Base-by-base conservation (phyloP, 2,329 filamentous ascomycete species). In the Aspergillus alliaceus region DNA sequence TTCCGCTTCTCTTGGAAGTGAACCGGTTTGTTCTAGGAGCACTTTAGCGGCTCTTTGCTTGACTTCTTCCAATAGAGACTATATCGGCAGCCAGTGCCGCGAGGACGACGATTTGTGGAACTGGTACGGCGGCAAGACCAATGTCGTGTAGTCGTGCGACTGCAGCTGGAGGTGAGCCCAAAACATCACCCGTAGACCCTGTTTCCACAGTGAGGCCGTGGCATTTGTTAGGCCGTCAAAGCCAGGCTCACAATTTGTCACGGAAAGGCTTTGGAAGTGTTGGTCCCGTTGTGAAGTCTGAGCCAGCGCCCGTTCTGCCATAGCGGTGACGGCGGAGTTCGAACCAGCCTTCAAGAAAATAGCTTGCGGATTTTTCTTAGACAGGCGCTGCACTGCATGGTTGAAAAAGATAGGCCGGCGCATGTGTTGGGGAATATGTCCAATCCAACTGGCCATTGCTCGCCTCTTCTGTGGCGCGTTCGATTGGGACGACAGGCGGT, bases 401-500 rank as follows among this genome's bases (percentile, higher is more conserved):
- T 69, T 44, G 64, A 83, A 82, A 61, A 69, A 81, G 0, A 83
- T 80, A 0, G 81, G 77, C 0, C 74, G 39, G 1, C 79, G 61
- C 64, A 78, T 74, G 51, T 82, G 72, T 48, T 2, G 76, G 2
- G 58, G 34, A 4, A 46, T 11, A 31, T 7, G 29, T 31, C 29
- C 29, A 31, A 31, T 31, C 29, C 29, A 31, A 31, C 29, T 31
- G 2, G 2, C 29, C 29, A 31, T 31, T 31, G 29, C 29, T 31
- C 29, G 29, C 29, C 29, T 31, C 29, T 31, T 31, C 29, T 31
- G 29, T 31, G 29, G 29, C 29, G 29, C 29, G 29, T 31, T 31
- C 29, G 4, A 62, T 12, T 6, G 59, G 70, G 47, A 80, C 75
- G 1, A 9, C 46, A 1, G 73, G 65, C 6, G 72, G 34, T 0